Base-by-base conservation (phyloP, 228 moss, liverwort and hornwort genomes). In the Sphagnum fallax region DNA sequence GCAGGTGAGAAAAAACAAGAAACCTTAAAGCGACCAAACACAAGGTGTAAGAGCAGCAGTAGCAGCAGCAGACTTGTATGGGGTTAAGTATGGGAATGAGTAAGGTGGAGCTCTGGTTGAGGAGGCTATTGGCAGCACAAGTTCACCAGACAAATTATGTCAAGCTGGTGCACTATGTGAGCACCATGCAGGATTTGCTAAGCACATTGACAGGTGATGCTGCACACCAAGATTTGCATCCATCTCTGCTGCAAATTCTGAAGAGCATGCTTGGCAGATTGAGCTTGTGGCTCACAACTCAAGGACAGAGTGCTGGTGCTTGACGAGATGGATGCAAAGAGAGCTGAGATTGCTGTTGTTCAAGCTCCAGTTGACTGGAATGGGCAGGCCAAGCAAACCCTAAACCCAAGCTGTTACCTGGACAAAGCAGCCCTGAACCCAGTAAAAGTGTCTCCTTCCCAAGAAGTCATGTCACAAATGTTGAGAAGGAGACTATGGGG, bases 111-210 rank as follows among this genome's bases (percentile, higher is more conserved):
- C 78, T 89, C 48, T 84, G 80, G 73, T 69, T 89, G 61, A 84
- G 79, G 49, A 83, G 91, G 13, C 70, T 92, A 69, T 73, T 92
- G 77, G 82, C 78, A 48, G 86, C 84, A 48, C 76, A 85, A 10
- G 65, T 67, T 4, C 74, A 84, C 6, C 91, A 93, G 66, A 75
- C 67, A 49, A 98, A 92, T 53, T 81, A 90, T 0, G 75, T 82
- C 47, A 98, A 98, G 82, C 77, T 98, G 51, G 65, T 81, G 74
- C 85, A 92, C 70, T 93, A 93, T 79, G 88, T 98, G n/a, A 84
- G 83, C 51, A 87, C 90, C 51, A 89, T 91, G 91, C 80, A 91
- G 10, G 84, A 88, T 55, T 78, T 91, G 74, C 81, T 93, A 4
- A 83, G 82, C 0, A 76, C 81, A 48, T 85, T 98, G 51, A 88